Evolutionary conservation across 2,329 filamentous ascomycete species (phyloP).

Genomic region (Penicillium freii): DNA sequence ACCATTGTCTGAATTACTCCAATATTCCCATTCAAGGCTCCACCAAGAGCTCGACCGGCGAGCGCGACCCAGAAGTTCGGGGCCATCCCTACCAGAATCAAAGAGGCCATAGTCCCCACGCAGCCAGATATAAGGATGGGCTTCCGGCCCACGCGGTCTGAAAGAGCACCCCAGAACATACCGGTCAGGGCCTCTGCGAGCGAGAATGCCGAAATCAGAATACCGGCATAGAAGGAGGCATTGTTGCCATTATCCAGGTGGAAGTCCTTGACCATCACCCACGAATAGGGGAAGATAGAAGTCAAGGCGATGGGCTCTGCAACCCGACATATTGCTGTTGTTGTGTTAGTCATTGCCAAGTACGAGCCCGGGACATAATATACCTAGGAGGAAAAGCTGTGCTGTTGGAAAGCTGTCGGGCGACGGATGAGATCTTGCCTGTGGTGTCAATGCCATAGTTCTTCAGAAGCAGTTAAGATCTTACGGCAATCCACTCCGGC

Average conservation of each 20-base stretch:
- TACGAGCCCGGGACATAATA: conserved; percentile 28
- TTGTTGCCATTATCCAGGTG: conserved; percentile 68
- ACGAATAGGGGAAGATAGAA: conserved; percentile 90
- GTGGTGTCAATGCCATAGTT: conserved; percentile 60
- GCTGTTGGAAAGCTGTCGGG: conserved; percentile 71
- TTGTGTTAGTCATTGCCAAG: background rate
- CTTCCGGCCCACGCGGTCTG: conserved; percentile 79
- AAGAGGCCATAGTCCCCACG: conserved; percentile 75
- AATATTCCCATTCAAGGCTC: conserved; percentile 86
- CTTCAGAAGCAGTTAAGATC: conserved; percentile 48
- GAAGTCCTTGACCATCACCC: conserved; percentile 76
- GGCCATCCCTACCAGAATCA: conserved; percentile 79
- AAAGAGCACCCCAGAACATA: conserved; percentile 83
- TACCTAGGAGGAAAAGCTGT: conserved; percentile 83
- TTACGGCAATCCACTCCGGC: conserved; percentile 47
- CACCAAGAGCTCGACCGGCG: conserved; percentile 71
- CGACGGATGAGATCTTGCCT: conserved; percentile 58
- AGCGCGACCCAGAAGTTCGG: conserved; percentile 82
- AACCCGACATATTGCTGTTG: conserved; percentile 80
- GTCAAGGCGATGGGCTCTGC: conserved; percentile 91
- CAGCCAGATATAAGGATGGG: conserved; percentile 80
- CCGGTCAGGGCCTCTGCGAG: conserved; percentile 79
- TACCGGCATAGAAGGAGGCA: conserved; percentile 83
- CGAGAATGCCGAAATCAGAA: conserved; percentile 83
- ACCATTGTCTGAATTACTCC: conserved; percentile 93